A percentile compares a stretch with the other conserved stretches of the same genome.
Evolutionary conservation across 768 basidiomycete species (phyloP).

Genomic region (Phaeotremella skinneri): DNA sequence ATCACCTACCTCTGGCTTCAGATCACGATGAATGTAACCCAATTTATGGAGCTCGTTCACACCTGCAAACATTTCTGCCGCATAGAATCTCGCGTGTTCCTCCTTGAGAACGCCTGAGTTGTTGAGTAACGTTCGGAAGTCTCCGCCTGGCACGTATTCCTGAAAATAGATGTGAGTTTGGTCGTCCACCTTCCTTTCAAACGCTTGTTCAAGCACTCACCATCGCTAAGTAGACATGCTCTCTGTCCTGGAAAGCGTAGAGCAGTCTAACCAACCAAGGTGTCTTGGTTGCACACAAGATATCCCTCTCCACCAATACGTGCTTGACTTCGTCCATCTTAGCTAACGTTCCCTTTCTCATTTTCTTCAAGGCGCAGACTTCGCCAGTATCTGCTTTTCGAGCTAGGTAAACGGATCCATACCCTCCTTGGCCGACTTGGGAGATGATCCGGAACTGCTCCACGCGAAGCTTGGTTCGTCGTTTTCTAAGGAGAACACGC

Average conservation of each 20-base stretch:
- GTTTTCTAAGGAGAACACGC: slow-evolving; percentile 82
- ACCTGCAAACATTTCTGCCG: slow-evolving; percentile 93
- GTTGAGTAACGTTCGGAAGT: slow-evolving; percentile 94
- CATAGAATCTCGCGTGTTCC: slow-evolving; percentile 94
- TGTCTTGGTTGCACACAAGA: slow-evolving; percentile 92
- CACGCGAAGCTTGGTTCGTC: slow-evolving; percentile 86
- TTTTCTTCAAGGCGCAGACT: slow-evolving; percentile 95
- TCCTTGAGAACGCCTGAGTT: slow-evolving; percentile 97
- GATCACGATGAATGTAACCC: slow-evolving; percentile 95
- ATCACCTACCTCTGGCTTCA: slow-evolving; percentile 83
- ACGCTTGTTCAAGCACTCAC: slow-evolving; percentile 29
- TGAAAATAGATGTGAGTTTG: slow-evolving; percentile 21
- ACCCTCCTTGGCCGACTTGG: slow-evolving; percentile 97
- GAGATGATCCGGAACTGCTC: slow-evolving; percentile 98
- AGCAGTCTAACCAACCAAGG: slow-evolving; percentile 93
- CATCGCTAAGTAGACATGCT: slow-evolving; percentile 94
- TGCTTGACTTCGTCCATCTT: slow-evolving; percentile 99
- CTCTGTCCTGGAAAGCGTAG: slow-evolving; percentile 93
- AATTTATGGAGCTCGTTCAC: slow-evolving; percentile 94
- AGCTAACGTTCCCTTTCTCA: slow-evolving; percentile 87
- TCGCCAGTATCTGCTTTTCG: slow-evolving; percentile 93
- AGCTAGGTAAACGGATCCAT: slow-evolving; percentile 95
- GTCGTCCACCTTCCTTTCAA: not conserved
- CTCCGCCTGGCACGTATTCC: slow-evolving; percentile 97
- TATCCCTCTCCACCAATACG: slow-evolving; percentile 95